phyloP scores from a whole-genome alignment of 768 basidiomycete genomes.

The Mycena kentingensis region DNA sequence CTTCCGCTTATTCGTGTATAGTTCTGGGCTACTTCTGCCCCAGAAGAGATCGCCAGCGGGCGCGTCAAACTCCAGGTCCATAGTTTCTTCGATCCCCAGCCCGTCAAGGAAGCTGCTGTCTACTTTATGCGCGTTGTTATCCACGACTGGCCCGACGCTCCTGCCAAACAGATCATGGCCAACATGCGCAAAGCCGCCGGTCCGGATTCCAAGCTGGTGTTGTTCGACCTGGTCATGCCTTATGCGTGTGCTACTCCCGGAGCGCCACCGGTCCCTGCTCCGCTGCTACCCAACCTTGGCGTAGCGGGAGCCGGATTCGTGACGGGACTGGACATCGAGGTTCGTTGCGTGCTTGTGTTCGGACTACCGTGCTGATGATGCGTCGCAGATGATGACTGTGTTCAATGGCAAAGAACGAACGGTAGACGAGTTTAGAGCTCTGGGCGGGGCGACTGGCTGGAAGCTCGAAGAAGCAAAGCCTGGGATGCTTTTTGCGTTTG shows the following conservation, averaged over 20 bases:
- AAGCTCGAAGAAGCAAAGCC: conserved; percentile 28
- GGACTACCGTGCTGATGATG: not conserved
- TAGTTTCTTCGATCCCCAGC: conserved; percentile 30
- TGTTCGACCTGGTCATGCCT: conserved; percentile 22
- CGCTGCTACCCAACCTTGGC: conserved; percentile 30
- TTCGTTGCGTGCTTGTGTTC: conserved; percentile 3
- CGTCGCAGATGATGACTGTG: conserved; percentile 28
- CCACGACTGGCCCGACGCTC: conserved; percentile 29
- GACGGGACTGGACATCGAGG: conserved; percentile 26
- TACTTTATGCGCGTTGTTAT: conserved; percentile 28
- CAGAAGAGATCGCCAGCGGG: conserved; percentile 27
- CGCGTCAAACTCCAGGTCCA: conserved; percentile 33
- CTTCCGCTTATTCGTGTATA: not conserved
- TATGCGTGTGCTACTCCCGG: conserved; percentile 16
- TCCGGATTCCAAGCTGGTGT: conserved; percentile 17
- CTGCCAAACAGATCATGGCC: conserved; percentile 25
- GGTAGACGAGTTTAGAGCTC: conserved; percentile 24
- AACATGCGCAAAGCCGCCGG: conserved; percentile 23
- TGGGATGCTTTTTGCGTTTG: conserved; percentile 22
- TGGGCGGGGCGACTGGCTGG: conserved; percentile 30
- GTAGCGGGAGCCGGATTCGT: conserved; percentile 23
- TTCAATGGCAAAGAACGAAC: conserved; percentile 33
- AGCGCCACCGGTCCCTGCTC: conserved; percentile 23
- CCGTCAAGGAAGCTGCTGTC: conserved; percentile 23
- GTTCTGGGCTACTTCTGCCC: conserved; percentile 31